Base-by-base conservation (phyloP, 208 protist genomes). In the Leishmania martiniquensis region DNA sequence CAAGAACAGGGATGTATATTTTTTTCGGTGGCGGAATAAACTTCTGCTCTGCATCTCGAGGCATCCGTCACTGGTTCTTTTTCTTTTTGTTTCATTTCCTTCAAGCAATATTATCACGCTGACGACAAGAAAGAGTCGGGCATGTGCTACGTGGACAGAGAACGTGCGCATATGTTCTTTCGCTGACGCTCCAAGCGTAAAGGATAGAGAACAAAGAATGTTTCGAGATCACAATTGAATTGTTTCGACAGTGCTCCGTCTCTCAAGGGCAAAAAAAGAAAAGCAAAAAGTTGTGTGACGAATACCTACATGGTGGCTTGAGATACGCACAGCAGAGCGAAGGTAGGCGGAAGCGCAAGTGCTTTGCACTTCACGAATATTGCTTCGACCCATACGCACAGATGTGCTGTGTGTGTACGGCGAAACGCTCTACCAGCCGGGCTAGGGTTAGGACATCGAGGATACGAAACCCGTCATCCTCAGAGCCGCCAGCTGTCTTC, bases 1-100 rank as follows among this genome's bases (percentile, higher is more conserved):
- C 42, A 34, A 29, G 22, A 44, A 54, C 22, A 75, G n/a, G n/a
- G n/a, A n/a, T 45, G 80, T 74, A 63, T 68, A 66, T 80, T 80
- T 59, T 69, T 80, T 80, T 47, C 54, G 51, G 20, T 25, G 17
- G 32, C 1, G 44, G 65, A 44, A 32, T 9, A 71, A n/a, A 55
- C 13, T 4, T 45, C 22, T 66, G 25, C 39, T 60, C 29, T 34
- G 32, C 69, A 15, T 17, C 15, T 47, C 37, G 45, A 68, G 39
- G 25, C 37, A 68, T 29, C 57, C 20, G 62, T 29, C n/a, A 4
- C 62, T 29, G 39, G 22, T 37, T 68, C 29, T 37, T 20, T 68
- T 68, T 15, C 62, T 20, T 68, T 22, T 17, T 15, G 25, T 10
- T 42, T 20, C 1, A 20, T 7, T 37, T 32, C 39, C 32, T 66